A percentile compares a stretch with the other conserved stretches of the same genome.
phyloP scores from a whole-genome alignment of 164 flowering plant species.

The Euptelea pleiosperma region DNA sequence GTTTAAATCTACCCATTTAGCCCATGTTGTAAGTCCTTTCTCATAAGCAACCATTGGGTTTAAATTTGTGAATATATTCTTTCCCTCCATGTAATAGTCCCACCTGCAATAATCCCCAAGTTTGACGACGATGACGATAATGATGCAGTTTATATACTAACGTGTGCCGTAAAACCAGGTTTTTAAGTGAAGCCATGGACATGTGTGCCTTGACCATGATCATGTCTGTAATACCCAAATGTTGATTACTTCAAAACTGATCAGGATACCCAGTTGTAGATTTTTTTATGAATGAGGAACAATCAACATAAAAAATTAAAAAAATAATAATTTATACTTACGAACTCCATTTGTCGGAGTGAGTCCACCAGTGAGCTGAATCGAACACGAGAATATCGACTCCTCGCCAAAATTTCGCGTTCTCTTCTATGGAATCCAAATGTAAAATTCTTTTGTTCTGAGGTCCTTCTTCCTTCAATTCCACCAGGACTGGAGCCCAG shows the following conservation, averaged over 20 bases:
- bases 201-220: no score
- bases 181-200: no score
- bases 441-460: slow-evolving; percentile 42
- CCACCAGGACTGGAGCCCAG: slow-evolving; percentile 88
- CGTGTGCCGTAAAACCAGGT: no score
- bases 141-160: no score
- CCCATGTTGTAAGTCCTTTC: slow-evolving; percentile 80
- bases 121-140: no score
- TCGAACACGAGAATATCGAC: slow-evolving; percentile 56
- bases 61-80: slow-evolving; percentile 35
- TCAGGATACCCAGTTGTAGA: no score
- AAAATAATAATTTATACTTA: no score
- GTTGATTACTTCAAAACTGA: no score
- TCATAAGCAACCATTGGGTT: slow-evolving; percentile 83
- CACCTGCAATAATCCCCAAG: slow-evolving; percentile 40
- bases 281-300: no score
- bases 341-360: slow-evolving; percentile 56
- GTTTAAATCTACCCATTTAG: slow-evolving; percentile 78
- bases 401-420: slow-evolving; percentile 31
- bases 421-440: slow-evolving; percentile 32
- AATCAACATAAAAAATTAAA: no score
- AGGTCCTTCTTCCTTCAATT: slow-evolving; percentile 46
- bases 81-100: slow-evolving; percentile 75
- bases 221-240: no score
- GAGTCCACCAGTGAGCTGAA: slow-evolving; percentile 97